Conservation (phyloP, 176 grass and related monocot species). For the Aegilops bicornis region DNA sequence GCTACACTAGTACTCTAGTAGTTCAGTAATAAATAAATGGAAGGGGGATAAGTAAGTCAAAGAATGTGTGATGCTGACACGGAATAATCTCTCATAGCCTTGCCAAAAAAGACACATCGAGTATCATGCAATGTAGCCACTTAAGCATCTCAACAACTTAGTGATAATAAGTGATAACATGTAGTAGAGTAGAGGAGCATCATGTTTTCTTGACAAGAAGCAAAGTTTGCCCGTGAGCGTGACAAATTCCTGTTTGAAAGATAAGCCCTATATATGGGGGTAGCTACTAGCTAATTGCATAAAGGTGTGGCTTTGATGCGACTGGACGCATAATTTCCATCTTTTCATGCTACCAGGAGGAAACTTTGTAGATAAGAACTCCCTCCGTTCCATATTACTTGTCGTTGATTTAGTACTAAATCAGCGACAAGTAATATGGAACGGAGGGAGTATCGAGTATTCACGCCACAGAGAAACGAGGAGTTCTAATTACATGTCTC, state of each 20-base stretch:
- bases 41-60: background rate
- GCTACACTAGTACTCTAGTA: background rate
- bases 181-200: slow-evolving; percentile 44
- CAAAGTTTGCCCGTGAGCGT: slow-evolving; percentile 35
- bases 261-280: slow-evolving; percentile 26
- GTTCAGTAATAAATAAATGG: background rate
- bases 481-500: background rate
- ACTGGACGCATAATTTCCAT: slow-evolving; percentile 27
- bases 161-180: slow-evolving; percentile 23
- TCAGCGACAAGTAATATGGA: too few species aligned
- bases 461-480: background rate
- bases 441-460: background rate
- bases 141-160: slow-evolving; percentile 38
- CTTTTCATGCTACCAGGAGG: slow-evolving; percentile 23
- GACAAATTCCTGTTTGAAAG: slow-evolving; percentile 45
- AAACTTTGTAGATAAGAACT: slow-evolving; percentile 22
- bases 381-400: too few species aligned
- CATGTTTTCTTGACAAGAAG: slow-evolving; percentile 48
- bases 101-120: background rate
- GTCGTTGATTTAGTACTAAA: too few species aligned
- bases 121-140: slow-evolving; percentile 1
- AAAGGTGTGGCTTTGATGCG: slow-evolving; percentile 29
- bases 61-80: background rate
- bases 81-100: background rate
- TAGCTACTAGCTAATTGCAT: slow-evolving; percentile 35